Evolutionary conservation across 2,329 filamentous ascomycete species (phyloP).

Genomic region (Cryphonectria naterciae): DNA sequence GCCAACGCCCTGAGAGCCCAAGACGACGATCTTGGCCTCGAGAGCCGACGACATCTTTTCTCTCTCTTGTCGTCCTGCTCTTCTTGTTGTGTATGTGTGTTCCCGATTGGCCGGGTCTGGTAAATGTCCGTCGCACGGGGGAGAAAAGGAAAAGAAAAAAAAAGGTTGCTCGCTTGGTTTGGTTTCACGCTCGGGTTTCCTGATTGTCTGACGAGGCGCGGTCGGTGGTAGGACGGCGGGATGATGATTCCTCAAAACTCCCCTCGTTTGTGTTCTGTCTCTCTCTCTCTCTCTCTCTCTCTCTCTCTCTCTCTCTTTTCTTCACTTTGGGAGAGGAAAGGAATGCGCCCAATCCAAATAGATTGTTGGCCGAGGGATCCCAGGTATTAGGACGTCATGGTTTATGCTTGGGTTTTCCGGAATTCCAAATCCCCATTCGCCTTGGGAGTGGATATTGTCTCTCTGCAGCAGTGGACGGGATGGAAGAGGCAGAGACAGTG

Average conservation of each 20-base stretch:
- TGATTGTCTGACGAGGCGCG: neutral
- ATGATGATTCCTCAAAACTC: neutral
- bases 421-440: neutral
- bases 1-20: conserved; percentile 78
- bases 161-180: neutral
- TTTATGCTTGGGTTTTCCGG: neutral
- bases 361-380: conserved; percentile 8
- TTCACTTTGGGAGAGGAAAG: neutral
- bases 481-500: neutral
- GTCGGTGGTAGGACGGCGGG: neutral
- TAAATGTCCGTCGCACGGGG: neutral
- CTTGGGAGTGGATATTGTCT: conserved; percentile 3
- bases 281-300: neutral
- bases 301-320: neutral
- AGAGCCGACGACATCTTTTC: conserved; percentile 57
- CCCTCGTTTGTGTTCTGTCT: neutral
- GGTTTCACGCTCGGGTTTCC: neutral
- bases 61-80: neutral
- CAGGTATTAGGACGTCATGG: conserved; percentile 12
- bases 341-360: neutral
- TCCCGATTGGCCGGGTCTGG: neutral
- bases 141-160: neutral
- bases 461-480: neutral
- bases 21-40: conserved; percentile 81
- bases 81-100: neutral